Evolutionary conservation across 768 basidiomycete genomes (phyloP), one percentile per base, ranked within the genome.

Genomic region (Roridomyces roridus): DNA sequence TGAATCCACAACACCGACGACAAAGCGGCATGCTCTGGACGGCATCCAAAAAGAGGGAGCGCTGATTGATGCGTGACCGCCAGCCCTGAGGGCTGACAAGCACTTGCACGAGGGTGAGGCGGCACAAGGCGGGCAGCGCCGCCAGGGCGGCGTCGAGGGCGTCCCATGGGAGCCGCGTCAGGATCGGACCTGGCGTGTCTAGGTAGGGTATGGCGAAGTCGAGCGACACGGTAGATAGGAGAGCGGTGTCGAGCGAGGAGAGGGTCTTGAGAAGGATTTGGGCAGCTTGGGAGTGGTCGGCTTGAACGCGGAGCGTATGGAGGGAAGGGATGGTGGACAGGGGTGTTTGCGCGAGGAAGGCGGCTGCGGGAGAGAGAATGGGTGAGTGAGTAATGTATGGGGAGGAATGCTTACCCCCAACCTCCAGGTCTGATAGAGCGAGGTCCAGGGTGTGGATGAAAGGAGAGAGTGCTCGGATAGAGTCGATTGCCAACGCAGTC

Each of bases 181-280:
- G 44, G 20, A 48, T 37, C 20, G 57, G 50, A 21, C 46, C n/a
- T n/a, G n/a, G n/a, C n/a, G n/a, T 37, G 46, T 59, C 57, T 24
- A 59, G 57, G 41, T 59, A 59, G 11, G 57, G 57, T 39, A 59
- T 59, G 21, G 57, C 57, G 46, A 59, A 59, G 25, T 47, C 46
- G 51, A 59, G 57, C 12, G 57, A 52, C 24, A 59, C 36, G 5
- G 28, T 28, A 10, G 15, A 5, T 10, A 59, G 51, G 31, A 6
- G 8, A 24, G 57, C 46, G 34, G 46, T 52, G 51, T 52, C 50
- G 35, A 52, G 36, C 34, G 36, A 36, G 14, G 57, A 53, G n/a
- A 59, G 46, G 21, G 53, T 5, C 8, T 25, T 23, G 23, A 59
- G 51, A 11, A 59, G 50, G 40, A 47, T 43, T 15, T 47, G 57